phyloP scores from a whole-genome alignment of 2,329 filamentous ascomycete genomes.

The Calonectria hawksworthii region DNA sequence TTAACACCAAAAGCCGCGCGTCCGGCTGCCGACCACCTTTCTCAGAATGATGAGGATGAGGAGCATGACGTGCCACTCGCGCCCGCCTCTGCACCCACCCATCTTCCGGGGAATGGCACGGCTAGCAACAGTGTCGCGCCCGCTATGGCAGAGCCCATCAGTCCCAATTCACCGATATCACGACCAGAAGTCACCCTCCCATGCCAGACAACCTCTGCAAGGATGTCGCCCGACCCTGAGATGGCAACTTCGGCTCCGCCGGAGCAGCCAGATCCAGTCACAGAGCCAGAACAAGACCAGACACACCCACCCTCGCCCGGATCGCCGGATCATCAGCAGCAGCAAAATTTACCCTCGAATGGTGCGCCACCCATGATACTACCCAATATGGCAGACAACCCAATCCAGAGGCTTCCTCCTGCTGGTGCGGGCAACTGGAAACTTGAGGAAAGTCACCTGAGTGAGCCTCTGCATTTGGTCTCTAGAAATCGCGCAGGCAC shows the following conservation, averaged over 20 bases:
- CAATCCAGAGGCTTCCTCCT: conserved; percentile 58
- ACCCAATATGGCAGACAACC: conserved; percentile 48
- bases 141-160: not conserved
- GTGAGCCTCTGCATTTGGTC: conserved; percentile 61
- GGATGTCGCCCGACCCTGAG: conserved; percentile 19
- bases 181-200: conserved; percentile 10
- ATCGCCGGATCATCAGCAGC: conserved; percentile 31
- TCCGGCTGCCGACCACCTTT: conserved; percentile 51
- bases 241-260: conserved; percentile 21
- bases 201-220: conserved; percentile 19
- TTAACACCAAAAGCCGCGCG: conserved; percentile 51
- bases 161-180: conserved; percentile 18
- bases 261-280: conserved; percentile 15
- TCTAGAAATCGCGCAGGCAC: conserved; percentile 52
- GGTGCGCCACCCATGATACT: conserved; percentile 37
- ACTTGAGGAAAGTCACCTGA: conserved; percentile 67
- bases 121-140: conserved; percentile 2
- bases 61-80: conserved; percentile 26
- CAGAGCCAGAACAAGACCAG: conserved; percentile 8
- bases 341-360: conserved; percentile 28
- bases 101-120: conserved; percentile 20
- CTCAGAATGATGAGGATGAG: conserved; percentile 53
- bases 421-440: conserved; percentile 62
- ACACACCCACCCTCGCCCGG: conserved; percentile 21
- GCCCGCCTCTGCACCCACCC: conserved; percentile 5